These are phyloP conservation scores for Cryptosporidium sp. DNA, from an alignment of 169 alveolate species.

Conservation along the genomic window DNA sequence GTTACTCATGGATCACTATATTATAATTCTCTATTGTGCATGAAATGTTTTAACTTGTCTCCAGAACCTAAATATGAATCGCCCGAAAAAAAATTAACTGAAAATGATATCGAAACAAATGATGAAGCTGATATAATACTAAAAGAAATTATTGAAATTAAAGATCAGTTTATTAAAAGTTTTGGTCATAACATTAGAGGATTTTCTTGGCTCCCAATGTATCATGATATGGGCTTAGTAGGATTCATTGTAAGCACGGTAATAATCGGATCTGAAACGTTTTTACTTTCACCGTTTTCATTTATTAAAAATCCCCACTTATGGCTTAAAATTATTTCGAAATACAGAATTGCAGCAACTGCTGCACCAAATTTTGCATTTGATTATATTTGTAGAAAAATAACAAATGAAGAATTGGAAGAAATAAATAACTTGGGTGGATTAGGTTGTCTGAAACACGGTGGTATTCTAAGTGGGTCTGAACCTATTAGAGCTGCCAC, in stretches of 20 bases:
- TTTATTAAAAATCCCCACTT: constrained; percentile 71
- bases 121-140: background rate
- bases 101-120: constrained; percentile 10
- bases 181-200: constrained; percentile 77
- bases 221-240: constrained; percentile 83
- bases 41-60: constrained; percentile 78
- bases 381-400: constrained; percentile 63
- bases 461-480: constrained; percentile 77
- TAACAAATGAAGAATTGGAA: constrained; percentile 18
- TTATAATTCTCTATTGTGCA: constrained; percentile 79
- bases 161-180: constrained; percentile 15
- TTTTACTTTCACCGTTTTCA: constrained; percentile 75
- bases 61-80: constrained; percentile 63
- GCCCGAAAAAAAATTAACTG: background rate
- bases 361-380: constrained; percentile 80
- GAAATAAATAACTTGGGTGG: constrained; percentile 52
- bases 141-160: constrained; percentile 29
- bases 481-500: constrained; percentile 77
- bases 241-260: constrained; percentile 76
- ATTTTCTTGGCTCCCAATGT: constrained; percentile 82
- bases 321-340: constrained; percentile 73
- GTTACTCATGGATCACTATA: constrained; percentile 81
- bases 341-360: constrained; percentile 57
- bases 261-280: constrained; percentile 72
- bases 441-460: constrained; percentile 35